Evolutionary conservation across 345 rosid species (phyloP).

Genomic region (Aurinia saxatilis): DNA sequence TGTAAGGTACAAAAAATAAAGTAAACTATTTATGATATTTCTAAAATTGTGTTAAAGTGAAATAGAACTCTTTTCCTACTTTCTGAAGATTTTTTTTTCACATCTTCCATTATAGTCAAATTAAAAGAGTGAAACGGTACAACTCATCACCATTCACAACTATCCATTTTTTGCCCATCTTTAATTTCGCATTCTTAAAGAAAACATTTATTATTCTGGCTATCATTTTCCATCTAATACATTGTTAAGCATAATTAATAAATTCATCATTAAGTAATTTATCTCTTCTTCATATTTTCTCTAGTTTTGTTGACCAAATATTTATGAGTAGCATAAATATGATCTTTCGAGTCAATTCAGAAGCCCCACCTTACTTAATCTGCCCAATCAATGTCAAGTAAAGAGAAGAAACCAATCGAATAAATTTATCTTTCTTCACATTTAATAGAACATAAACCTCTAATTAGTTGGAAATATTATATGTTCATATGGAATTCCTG

Average conservation of each 20-base stretch:
- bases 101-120: neutral
- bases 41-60: neutral
- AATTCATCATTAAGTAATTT: neutral
- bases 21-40: neutral
- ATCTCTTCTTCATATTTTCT: neutral
- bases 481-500: neutral
- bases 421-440: conserved; percentile 7
- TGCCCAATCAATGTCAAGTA: neutral
- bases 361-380: conserved; percentile 9
- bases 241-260: neutral
- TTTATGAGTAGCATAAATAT: conserved; percentile 12
- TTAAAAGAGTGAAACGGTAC: neutral
- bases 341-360: conserved; percentile 68
- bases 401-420: conserved; percentile 12
- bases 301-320: neutral
- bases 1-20: neutral
- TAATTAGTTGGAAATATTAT: neutral
- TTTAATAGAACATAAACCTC: conserved; percentile 28
- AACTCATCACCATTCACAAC: neutral
- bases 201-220: neutral
- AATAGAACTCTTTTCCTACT: neutral
- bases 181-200: neutral
- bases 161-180: neutral
- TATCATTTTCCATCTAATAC: neutral
- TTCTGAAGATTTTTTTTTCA: neutral